Evolutionary conservation across 805 yeast species (phyloP).

Genomic region (Limtongozyma cylindracea): DNA sequence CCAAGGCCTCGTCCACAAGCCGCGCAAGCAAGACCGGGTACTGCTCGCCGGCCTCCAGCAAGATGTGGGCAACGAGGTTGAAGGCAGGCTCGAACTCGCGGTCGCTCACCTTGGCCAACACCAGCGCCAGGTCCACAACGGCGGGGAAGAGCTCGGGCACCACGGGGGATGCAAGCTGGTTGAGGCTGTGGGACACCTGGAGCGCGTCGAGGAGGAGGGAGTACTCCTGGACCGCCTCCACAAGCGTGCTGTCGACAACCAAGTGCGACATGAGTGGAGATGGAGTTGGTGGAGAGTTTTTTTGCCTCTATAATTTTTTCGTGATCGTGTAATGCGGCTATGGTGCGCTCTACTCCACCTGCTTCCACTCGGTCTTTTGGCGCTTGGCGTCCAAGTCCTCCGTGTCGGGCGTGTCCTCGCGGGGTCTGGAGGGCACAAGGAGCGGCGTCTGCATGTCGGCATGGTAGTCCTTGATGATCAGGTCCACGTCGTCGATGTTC

Average conservation of each 20-base stretch:
- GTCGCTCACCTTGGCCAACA: conserved; percentile 11
- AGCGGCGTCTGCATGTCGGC: conserved; percentile 13
- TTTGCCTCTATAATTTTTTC: no score
- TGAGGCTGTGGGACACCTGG: conserved; percentile 4
- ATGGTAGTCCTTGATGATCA: conserved; percentile 28
- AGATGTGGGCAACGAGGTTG: conserved; percentile 12
- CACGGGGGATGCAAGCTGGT: conserved; percentile 6
- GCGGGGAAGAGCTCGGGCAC: conserved; percentile 7
- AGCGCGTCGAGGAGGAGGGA: conserved; percentile 7
- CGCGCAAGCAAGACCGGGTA: conserved; percentile 5
- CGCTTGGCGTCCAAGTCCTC: neutral
- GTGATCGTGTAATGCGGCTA: no score
- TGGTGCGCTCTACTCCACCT: no score
- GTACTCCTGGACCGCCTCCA: conserved; percentile 13
- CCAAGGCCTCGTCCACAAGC: conserved; percentile 6
- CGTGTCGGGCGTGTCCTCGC: conserved; percentile 1
- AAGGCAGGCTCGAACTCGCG: conserved; percentile 19
- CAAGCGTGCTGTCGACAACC: conserved; percentile 15
- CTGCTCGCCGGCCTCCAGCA: conserved; percentile 5
- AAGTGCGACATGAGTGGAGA: conserved; percentile 13
- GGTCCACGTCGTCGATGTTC: conserved; percentile 34
- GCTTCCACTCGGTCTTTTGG: neutral
- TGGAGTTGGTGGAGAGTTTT: no score
- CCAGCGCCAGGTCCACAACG: conserved; percentile 7
- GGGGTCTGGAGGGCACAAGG: conserved; percentile 4